Conservation (phyloP, 2,329 filamentous ascomycete species). For the Fusarium sp. region DNA sequence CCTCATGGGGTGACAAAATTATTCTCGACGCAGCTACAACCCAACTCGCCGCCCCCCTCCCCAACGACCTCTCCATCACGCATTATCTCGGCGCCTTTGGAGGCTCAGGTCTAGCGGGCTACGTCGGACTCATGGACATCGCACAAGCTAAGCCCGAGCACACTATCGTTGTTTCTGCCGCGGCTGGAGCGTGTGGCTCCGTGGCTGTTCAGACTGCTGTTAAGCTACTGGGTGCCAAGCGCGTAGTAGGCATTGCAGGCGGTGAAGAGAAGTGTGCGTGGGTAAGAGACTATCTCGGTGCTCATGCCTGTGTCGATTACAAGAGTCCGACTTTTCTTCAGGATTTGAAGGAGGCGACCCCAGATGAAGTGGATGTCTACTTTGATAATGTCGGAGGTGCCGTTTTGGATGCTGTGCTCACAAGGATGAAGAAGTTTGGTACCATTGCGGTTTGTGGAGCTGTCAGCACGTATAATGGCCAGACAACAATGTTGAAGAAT, state of each 20-base stretch:
- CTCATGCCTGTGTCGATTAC: conserved; percentile 32
- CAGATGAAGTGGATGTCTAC: conserved; percentile 14
- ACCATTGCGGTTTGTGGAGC: conserved; percentile 5
- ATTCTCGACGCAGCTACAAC: conserved; percentile 3
- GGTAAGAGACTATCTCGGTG: conserved; percentile 32
- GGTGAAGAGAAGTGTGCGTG: conserved; percentile 37
- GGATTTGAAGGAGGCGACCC: conserved; percentile 6
- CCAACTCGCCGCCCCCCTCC: background rate
- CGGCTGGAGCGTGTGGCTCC: conserved; percentile 15
- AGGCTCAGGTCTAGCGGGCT: conserved; percentile 10
- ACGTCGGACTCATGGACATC: conserved; percentile 8
- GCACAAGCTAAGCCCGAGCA: conserved; percentile 5
- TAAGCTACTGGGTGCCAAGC: conserved; percentile 34
- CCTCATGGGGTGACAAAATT: conserved; percentile 12
- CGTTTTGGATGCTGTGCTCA: background rate
- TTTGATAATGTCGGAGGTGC: conserved; percentile 23
- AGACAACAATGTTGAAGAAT: conserved; percentile 1
- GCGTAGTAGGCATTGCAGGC: conserved; percentile 39
- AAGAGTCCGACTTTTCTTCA: conserved; percentile 15
- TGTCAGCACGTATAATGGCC: conserved; percentile 1
- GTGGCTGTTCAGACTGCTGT: conserved; percentile 28
- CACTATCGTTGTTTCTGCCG: conserved; percentile 10
- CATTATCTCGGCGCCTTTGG: conserved; percentile 26
- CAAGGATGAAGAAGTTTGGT: conserved; percentile 17
- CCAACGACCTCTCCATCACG: background rate